phyloP scores from a whole-genome alignment of 495 filamentous ascomycete genomes.

The Sordaria brevicollis region DNA sequence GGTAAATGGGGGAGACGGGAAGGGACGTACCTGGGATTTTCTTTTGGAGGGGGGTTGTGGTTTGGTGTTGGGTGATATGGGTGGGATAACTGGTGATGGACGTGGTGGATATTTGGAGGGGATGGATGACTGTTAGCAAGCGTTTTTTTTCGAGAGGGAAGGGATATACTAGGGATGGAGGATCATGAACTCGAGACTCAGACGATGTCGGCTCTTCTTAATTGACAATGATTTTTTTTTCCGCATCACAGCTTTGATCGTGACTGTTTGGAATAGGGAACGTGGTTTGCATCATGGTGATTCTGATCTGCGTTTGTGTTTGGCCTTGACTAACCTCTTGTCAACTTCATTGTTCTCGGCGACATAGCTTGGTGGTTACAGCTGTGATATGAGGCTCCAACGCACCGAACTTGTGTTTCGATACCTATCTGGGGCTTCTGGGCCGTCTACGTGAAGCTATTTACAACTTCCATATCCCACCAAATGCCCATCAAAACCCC shows the following conservation, averaged over 20 bases:
- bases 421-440: background rate
- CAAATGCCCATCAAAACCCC: background rate
- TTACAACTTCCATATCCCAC: background rate
- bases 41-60: background rate
- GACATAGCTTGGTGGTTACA: background rate
- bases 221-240: slow-evolving; percentile 17
- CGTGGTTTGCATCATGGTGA: slow-evolving; percentile 23
- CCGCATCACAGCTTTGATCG: slow-evolving; percentile 3
- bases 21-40: background rate
- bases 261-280: slow-evolving; percentile 24
- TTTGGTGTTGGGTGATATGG: background rate
- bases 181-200: slow-evolving; percentile 12
- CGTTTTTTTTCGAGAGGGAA: background rate
- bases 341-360: accelerated
- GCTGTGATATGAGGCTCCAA: background rate
- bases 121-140: background rate
- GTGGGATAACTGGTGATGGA: background rate
- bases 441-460: background rate
- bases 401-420: background rate
- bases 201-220: slow-evolving; percentile 34
- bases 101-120: background rate
- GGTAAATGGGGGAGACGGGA: slow-evolving; percentile 11
- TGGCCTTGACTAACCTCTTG: background rate
- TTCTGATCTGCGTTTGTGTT: background rate
- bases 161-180: background rate